phyloP scores from a whole-genome alignment of 2,329 filamentous ascomycete species.

The Lojkania enalia region DNA sequence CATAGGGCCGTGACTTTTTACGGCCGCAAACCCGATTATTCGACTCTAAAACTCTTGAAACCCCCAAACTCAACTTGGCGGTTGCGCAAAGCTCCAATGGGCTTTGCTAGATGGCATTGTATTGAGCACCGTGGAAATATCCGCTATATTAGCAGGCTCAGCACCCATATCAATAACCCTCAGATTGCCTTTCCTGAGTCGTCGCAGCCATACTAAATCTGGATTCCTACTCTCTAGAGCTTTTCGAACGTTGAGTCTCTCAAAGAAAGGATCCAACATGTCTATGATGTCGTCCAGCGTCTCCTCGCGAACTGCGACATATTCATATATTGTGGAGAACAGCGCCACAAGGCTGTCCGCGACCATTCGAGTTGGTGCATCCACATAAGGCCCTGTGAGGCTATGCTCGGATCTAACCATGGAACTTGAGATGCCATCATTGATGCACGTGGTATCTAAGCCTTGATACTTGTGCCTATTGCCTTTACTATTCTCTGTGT shows the following conservation, averaged over 20 bases:
- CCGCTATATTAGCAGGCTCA: neutral
- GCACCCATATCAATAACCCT: neutral
- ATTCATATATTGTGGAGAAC: constrained; percentile 62
- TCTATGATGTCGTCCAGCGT: constrained; percentile 73
- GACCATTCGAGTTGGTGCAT: constrained; percentile 61
- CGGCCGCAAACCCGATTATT: no score
- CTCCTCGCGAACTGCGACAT: constrained; percentile 67
- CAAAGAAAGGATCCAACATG: constrained; percentile 54
- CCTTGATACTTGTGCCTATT: no score
- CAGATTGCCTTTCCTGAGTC: constrained; percentile 23
- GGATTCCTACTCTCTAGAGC: constrained; percentile 68
- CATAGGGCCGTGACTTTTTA: no score
- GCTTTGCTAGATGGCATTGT: neutral
- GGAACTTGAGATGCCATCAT: neutral
- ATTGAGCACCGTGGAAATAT: neutral
- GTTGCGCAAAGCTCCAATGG: constrained; percentile 8
- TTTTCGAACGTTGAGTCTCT: constrained; percentile 53
- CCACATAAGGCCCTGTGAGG: constrained; percentile 48
- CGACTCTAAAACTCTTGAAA: neutral
- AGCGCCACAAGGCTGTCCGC: constrained; percentile 66
- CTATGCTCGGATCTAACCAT: neutral
- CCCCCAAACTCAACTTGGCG: no score
- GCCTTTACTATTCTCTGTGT: constrained; percentile 5
- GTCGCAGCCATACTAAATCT: constrained; percentile 74
- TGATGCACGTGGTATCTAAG: constrained; percentile 5